A percentile compares a stretch with the other conserved stretches of the same genome.
Conservation (phyloP, 2,329 filamentous ascomycete genomes). For the Monilinia laxa region DNA sequence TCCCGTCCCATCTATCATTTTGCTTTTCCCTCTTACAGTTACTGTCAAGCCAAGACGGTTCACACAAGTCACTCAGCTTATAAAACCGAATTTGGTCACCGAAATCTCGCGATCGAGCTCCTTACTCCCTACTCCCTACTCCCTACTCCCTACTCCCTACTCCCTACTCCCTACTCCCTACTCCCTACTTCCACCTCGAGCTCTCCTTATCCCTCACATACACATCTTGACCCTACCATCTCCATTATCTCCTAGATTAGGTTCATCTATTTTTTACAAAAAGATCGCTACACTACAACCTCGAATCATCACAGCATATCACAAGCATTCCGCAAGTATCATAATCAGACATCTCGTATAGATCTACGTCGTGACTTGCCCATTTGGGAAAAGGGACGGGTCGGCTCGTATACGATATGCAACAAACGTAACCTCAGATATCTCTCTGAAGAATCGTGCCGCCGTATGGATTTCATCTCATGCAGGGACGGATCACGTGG, state of each 20-base stretch:
- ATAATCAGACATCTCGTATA: slow-evolving; percentile 12
- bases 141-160: background rate
- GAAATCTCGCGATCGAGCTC: too few species aligned
- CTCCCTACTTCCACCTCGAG: background rate
- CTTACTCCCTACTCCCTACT: background rate
- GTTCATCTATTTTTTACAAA: background rate
- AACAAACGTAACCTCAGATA: slow-evolving; percentile 12
- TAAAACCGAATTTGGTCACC: background rate
- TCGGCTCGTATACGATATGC: slow-evolving; percentile 17
- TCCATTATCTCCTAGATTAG: background rate
- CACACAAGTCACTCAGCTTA: background rate
- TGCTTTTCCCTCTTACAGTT: background rate
- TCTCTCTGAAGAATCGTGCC: background rate
- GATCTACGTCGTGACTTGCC: background rate
- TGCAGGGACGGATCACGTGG: background rate
- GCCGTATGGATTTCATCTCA: background rate
- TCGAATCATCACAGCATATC: slow-evolving; percentile 5
- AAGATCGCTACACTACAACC: background rate
- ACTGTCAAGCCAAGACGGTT: background rate
- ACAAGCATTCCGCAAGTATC: slow-evolving; percentile 7
- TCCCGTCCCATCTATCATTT: background rate
- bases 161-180: background rate
- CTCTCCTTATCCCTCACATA: background rate
- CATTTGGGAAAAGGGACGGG: background rate
- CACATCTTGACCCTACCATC: background rate